Conservation (phyloP, 2,329 filamentous ascomycete genomes). For the Nemania bipapillata region DNA sequence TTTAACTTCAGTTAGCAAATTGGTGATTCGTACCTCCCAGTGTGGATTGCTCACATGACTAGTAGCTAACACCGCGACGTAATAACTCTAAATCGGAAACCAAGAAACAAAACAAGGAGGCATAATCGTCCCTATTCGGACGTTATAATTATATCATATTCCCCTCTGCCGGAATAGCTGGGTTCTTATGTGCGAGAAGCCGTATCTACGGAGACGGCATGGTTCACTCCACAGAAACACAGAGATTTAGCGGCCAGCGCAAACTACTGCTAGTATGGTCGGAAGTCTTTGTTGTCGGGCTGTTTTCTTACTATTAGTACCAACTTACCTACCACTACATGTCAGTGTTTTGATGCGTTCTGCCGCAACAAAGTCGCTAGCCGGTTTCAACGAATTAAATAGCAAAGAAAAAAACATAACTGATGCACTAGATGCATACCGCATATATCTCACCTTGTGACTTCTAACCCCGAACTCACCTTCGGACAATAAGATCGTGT, state of each 20-base stretch:
- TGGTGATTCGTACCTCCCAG: not conserved
- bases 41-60: not conserved
- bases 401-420: slow-evolving; percentile 4
- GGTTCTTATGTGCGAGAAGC: too few relatives aligned
- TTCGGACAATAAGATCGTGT: not conserved
- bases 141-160: slow-evolving; percentile 7
- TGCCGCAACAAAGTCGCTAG: slow-evolving; percentile 35
- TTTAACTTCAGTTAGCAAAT: not conserved
- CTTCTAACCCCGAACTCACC: not conserved
- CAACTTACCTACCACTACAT: slow-evolving; percentile 18
- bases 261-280: slow-evolving; percentile 15
- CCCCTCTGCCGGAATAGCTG: too few relatives aligned
- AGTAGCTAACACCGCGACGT: not conserved
- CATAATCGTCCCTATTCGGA: not conserved
- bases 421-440: slow-evolving; percentile 15
- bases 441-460: slow-evolving; percentile 19
- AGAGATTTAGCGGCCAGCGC: slow-evolving; percentile 14
- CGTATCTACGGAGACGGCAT: slow-evolving; percentile 28
- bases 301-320: slow-evolving; percentile 3
- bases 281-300: slow-evolving; percentile 1
- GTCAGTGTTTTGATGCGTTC: slow-evolving; percentile 23
- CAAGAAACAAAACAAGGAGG: not conserved
- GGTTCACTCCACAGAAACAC: not conserved
- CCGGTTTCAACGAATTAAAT: slow-evolving; percentile 23
- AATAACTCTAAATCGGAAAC: not conserved